Percentiles rank a stretch among this genome's conserved stretches.
These are phyloP conservation scores for Saturnispora dispora DNA, from an alignment of 805 yeast genomes.

Conservation along the genomic window DNA sequence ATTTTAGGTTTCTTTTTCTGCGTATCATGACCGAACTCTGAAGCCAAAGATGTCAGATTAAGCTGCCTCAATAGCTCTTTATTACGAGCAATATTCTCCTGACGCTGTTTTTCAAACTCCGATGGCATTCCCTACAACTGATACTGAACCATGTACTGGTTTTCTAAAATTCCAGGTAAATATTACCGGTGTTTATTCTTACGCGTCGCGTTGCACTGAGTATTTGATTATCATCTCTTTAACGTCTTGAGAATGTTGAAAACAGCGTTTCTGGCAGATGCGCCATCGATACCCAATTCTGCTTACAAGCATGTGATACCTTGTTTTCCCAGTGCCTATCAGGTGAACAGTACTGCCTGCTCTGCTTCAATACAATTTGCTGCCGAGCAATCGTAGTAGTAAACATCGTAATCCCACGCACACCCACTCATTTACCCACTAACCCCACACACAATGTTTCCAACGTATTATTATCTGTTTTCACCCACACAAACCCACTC, in stretches of 20 bases:
- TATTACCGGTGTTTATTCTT: not conserved
- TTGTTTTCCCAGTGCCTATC: not conserved
- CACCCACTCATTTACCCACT: not conserved
- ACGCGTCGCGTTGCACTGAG: not conserved
- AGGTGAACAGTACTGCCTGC: not conserved
- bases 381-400: not conserved
- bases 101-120: conserved; percentile 63
- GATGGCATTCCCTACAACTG: conserved; percentile 27
- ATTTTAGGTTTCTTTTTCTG: not conserved
- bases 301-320: too few relatives aligned
- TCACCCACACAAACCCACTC: not conserved
- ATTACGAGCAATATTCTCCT: conserved; percentile 76
- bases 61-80: conserved; percentile 63
- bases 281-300: too few relatives aligned
- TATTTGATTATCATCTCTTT: too few relatives aligned
- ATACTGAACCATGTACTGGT: not conserved
- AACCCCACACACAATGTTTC: not conserved
- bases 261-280: too few relatives aligned
- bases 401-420: not conserved
- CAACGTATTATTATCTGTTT: not conserved
- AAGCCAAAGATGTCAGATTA: conserved; percentile 51
- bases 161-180: not conserved
- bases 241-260: too few relatives aligned
- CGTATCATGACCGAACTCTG: conserved; percentile 16
- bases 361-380: not conserved